Evolutionary conservation across 225 moss, liverwort and hornwort species (phyloP), one percentile per base, ranked within the genome.

Genomic region (Polytrichum formosum): DNA sequence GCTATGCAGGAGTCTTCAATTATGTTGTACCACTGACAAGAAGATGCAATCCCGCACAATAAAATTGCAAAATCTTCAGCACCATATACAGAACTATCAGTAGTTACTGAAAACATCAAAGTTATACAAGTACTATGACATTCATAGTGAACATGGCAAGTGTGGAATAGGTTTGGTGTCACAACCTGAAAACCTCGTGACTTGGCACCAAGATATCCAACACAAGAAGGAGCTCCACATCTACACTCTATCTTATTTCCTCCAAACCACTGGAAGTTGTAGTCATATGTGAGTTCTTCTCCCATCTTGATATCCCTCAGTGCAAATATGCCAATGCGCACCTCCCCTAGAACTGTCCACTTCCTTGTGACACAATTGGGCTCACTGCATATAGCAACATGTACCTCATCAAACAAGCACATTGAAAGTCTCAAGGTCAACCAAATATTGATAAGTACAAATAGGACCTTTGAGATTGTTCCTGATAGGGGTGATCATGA

Each of bases 271-370:
- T 86, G 78, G 55, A 77, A 76, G 37, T 77, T 82, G 75, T 87
- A 91, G 77, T 88, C 86, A 55, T 80, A 86, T 9, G 86, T 84
- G 70, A 91, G 70, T 67, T 89, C 89, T 71, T 86, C 84, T 68
- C 81, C 91, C 18, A 78, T 77, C 68, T 64, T 31, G 27, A 91
- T 80, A 59, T 88, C 79, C 33, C 68, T 65, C 25, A 62, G 70
- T 28, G 91, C 79, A 76, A 84, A 88, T 64, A 91, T 79, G 26
- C 91, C 91, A 69, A 91, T 76, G 28, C 91, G 78, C 54, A 78
- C 78, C 75, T 91, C 84, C 67, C 84, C 91, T 31, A 85, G 74
- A 59, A 86, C 91, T 30, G 82, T 77, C 88, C 88, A 91, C 73
- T 80, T 86, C 70, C 54, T 70, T 59, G 78, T 68, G 61, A 75